A percentile compares a stretch with the other conserved stretches of the same genome.
Evolutionary conservation across 2,329 filamentous ascomycete genomes (phyloP).

Genomic region (Neofusicoccum laricinum): DNA sequence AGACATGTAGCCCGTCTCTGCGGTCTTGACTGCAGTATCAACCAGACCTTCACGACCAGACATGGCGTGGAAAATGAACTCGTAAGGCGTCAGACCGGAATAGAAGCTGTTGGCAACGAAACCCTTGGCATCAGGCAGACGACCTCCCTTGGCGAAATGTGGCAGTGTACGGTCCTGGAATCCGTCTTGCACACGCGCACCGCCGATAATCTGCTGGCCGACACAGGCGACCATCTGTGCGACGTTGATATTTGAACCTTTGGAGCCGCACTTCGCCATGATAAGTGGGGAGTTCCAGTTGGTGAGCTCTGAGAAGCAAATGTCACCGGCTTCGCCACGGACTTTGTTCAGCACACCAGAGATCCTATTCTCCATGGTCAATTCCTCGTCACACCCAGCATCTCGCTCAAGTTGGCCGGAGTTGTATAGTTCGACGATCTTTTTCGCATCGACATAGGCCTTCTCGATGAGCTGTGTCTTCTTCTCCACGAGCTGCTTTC

Average conservation of each 20-base stretch:
- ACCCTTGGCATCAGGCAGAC: constrained; percentile 90
- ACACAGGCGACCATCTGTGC: constrained; percentile 98
- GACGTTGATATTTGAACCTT: constrained; percentile 96
- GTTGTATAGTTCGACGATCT: constrained; percentile 79
- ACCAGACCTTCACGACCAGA: constrained; percentile 97
- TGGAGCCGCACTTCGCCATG: constrained; percentile 97
- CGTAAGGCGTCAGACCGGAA: constrained; percentile 80
- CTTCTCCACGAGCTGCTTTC: constrained; percentile 63
- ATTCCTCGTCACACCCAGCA: constrained; percentile 84
- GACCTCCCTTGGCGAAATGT: constrained; percentile 90
- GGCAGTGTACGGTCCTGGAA: constrained; percentile 94
- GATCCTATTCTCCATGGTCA: constrained; percentile 85
- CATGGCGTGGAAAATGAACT: constrained; percentile 98
- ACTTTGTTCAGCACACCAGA: constrained; percentile 91
- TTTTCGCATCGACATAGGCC: constrained; percentile 78
- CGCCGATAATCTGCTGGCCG: constrained; percentile 96
- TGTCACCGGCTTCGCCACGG: constrained; percentile 83
- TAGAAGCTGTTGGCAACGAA: constrained; percentile 99
- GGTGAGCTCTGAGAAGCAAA: constrained; percentile 87
- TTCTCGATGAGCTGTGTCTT: constrained; percentile 74
- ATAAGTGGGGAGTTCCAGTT: constrained; percentile 88
- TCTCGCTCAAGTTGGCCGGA: constrained; percentile 79
- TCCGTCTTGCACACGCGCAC: constrained; percentile 86
- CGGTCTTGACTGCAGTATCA: constrained; percentile 98
- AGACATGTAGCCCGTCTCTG: constrained; percentile 99